Percentiles rank a stretch among this genome's conserved stretches.
Conservation (phyloP, 2,329 filamentous ascomycete genomes). For the Aspergillus sp. region DNA sequence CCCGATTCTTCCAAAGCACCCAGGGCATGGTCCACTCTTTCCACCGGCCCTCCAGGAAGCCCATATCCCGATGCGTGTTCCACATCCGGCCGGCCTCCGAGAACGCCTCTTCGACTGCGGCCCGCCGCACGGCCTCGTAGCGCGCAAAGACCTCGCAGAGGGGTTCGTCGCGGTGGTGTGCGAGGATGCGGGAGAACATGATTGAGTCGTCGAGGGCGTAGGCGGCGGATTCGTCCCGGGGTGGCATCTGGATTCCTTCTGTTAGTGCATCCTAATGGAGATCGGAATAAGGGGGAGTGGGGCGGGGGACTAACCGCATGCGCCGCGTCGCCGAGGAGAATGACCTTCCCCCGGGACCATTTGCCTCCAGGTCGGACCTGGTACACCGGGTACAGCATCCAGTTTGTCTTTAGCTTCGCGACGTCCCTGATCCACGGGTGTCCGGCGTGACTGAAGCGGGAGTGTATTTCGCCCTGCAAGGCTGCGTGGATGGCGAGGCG, state of each 20-base stretch:
- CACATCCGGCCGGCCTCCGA: slow-evolving; percentile 25
- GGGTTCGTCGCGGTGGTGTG: slow-evolving; percentile 30
- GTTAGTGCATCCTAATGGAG: too few species aligned
- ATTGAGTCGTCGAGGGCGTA: slow-evolving; percentile 48
- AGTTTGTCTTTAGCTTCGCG: slow-evolving; percentile 36
- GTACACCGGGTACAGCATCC: slow-evolving; percentile 47
- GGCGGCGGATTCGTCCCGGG: slow-evolving; percentile 47
- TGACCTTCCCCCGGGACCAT: slow-evolving; percentile 41
- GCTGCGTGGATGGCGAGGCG: slow-evolving; percentile 36
- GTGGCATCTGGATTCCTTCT: slow-evolving; percentile 42
- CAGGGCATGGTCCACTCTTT: slow-evolving; percentile 20
- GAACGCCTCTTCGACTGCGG: slow-evolving; percentile 42
- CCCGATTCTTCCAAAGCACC: slow-evolving; percentile 10
- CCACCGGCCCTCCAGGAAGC: slow-evolving; percentile 17
- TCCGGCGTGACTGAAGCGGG: slow-evolving; percentile 36
- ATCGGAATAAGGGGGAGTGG: background rate
- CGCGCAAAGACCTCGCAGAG: slow-evolving; percentile 31
- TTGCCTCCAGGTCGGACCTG: slow-evolving; percentile 39
- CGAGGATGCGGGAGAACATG: slow-evolving; percentile 41
- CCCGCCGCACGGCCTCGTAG: slow-evolving; percentile 40
- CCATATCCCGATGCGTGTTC: slow-evolving; percentile 21
- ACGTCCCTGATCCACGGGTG: slow-evolving; percentile 40
- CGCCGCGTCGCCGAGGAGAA: slow-evolving; percentile 50
- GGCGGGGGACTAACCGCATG: slow-evolving; percentile 41
- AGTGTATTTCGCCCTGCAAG: slow-evolving; percentile 37